Evolutionary conservation across 2,329 filamentous ascomycete genomes (phyloP).

Genomic region (Blumeriella jaapii): DNA sequence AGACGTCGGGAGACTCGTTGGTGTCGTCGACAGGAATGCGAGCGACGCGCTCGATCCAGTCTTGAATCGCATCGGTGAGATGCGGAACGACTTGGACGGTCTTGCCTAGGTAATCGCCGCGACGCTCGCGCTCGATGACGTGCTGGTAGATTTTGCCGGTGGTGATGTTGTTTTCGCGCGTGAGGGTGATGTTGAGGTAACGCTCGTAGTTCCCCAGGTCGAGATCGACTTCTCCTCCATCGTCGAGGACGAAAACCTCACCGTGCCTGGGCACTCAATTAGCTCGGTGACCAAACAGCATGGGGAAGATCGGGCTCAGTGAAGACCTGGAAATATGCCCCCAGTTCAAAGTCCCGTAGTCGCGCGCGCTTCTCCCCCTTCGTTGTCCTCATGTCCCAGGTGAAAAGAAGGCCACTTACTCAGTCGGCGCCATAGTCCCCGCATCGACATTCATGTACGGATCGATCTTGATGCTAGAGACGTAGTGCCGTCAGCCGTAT

Average conservation of each 20-base stretch:
- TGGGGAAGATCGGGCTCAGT: not conserved
- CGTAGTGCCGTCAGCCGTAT: constrained; percentile 32
- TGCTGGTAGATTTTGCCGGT: constrained; percentile 92
- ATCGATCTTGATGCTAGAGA: constrained; percentile 59
- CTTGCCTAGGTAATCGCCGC: constrained; percentile 67
- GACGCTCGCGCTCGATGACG: constrained; percentile 55
- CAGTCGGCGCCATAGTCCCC: constrained; percentile 53
- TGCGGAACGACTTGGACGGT: constrained; percentile 90
- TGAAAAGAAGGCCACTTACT: constrained; percentile 31
- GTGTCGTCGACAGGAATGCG: constrained; percentile 79
- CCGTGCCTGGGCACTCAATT: constrained; percentile 50
- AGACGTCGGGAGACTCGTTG: constrained; percentile 74
- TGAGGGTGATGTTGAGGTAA: constrained; percentile 73
- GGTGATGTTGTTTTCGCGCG: constrained; percentile 87
- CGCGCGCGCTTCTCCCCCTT: not conserved
- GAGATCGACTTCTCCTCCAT: constrained; percentile 67
- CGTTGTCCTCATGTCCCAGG: not conserved
- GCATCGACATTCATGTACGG: constrained; percentile 69
- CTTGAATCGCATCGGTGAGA: constrained; percentile 81
- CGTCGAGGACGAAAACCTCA: constrained; percentile 79
- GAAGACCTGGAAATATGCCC: not conserved
- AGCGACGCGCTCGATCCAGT: constrained; percentile 83
- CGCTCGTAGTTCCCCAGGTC: constrained; percentile 69
- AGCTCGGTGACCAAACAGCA: not conserved
- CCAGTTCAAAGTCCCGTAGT: not conserved